These are phyloP conservation scores for Mollisiaceae sp. DNA, from an alignment of 2,329 filamentous ascomycete species.

Conservation along the genomic window DNA sequence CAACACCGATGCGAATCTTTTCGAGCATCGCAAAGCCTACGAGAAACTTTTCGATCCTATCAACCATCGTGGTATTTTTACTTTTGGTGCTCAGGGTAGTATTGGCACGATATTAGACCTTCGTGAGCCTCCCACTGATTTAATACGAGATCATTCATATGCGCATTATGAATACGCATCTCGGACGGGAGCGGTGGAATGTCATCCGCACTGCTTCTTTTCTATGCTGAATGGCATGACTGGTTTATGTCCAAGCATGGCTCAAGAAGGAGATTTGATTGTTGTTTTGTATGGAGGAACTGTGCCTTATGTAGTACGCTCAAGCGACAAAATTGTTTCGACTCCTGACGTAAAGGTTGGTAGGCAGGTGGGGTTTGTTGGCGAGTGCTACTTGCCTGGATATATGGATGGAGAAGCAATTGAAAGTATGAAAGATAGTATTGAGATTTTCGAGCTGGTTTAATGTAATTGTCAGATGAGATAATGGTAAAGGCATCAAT, in stretches of 20 bases:
- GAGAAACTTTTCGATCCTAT: too few relatives aligned
- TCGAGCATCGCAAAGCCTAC: too few relatives aligned
- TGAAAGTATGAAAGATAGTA: neutral
- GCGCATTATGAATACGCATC: neutral
- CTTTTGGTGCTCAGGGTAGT: too few relatives aligned
- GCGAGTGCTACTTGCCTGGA: conserved; percentile 38
- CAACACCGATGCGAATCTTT: too few relatives aligned
- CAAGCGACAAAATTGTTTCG: neutral
- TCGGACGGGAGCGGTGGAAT: neutral
- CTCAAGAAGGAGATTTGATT: conserved; percentile 23
- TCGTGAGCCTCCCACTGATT: neutral
- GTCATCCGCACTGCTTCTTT: neutral
- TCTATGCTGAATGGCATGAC: neutral
- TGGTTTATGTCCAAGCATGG: conserved; percentile 16
- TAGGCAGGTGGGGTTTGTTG: conserved; percentile 28
- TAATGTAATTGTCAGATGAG: too few relatives aligned
- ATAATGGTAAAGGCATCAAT: too few relatives aligned
- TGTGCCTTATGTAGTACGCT: conserved; percentile 22
- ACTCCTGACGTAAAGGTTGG: neutral
- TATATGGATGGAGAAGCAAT: conserved; percentile 33
- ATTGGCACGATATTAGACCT: too few relatives aligned
- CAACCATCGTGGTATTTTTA: too few relatives aligned
- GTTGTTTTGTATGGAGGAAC: conserved; percentile 23
- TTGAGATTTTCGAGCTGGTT: neutral
- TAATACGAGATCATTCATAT: neutral